These are phyloP conservation scores for Thelonectria olida DNA, from an alignment of 2,329 filamentous ascomycete genomes.

Conservation along the genomic window DNA sequence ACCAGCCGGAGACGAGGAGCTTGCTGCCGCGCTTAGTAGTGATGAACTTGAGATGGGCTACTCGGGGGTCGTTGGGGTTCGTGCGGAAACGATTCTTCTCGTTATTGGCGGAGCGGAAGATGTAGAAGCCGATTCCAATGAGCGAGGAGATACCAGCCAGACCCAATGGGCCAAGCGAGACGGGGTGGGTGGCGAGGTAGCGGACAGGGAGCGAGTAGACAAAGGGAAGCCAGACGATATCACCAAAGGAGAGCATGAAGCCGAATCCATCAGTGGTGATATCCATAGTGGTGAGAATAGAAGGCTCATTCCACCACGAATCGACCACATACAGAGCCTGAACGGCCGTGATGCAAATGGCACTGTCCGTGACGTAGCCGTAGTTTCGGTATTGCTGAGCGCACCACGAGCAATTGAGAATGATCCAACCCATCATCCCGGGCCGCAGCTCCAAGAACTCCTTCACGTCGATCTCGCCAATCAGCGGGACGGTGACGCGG, in stretches of 20 bases:
- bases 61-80: slow-evolving; percentile 80
- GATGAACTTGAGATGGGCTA: slow-evolving; percentile 85
- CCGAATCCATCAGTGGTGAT: slow-evolving; percentile 94
- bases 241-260: slow-evolving; percentile 93
- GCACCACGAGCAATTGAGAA: slow-evolving; percentile 85
- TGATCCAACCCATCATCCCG: slow-evolving; percentile 87
- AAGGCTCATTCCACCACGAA: slow-evolving; percentile 85
- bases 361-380: slow-evolving; percentile 86
- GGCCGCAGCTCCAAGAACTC: slow-evolving; percentile 90
- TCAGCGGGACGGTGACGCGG: slow-evolving; percentile 77
- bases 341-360: slow-evolving; percentile 78
- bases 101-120: slow-evolving; percentile 93
- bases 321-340: slow-evolving; percentile 88
- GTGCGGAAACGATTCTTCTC: slow-evolving; percentile 96
- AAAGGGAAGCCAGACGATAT: slow-evolving; percentile 93
- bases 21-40: slow-evolving; percentile 84
- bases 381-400: slow-evolving; percentile 89
- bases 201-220: slow-evolving; percentile 85
- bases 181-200: slow-evolving; percentile 84
- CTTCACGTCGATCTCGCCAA: slow-evolving; percentile 92
- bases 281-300: slow-evolving; percentile 93
- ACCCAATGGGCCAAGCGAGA: slow-evolving; percentile 77
- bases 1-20: slow-evolving; percentile 89
- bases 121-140: slow-evolving; percentile 79
- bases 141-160: slow-evolving; percentile 72